phyloP scores from a whole-genome alignment of 2,329 filamentous ascomycete species.

The Xylaria digitata region DNA sequence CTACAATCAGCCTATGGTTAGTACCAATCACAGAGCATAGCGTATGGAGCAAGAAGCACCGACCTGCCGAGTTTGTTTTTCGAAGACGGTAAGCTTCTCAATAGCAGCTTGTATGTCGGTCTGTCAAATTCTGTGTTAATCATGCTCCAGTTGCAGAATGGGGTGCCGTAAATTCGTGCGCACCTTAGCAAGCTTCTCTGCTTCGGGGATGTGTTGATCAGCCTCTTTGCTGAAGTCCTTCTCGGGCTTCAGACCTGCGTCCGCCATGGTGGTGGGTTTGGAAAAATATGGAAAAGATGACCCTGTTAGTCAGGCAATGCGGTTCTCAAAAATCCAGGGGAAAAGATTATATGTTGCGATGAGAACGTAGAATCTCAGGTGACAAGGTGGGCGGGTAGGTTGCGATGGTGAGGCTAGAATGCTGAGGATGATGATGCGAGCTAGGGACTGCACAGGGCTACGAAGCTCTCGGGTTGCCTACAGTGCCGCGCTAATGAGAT shows the following conservation, averaged over 20 bases:
- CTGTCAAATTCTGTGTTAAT: slow-evolving; percentile 53
- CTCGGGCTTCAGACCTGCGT: slow-evolving; percentile 88
- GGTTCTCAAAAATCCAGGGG: neutral
- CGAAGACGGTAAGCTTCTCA: slow-evolving; percentile 89
- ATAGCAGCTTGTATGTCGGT: slow-evolving; percentile 86
- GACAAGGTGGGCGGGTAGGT: neutral
- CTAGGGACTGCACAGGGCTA: slow-evolving; percentile 34
- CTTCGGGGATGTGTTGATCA: slow-evolving; percentile 90
- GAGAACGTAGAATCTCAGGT: slow-evolving; percentile 1
- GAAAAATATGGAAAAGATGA: neutral
- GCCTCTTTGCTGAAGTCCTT: slow-evolving; percentile 99
- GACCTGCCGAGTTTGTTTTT: slow-evolving; percentile 98
- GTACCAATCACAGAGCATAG: slow-evolving; percentile 41
- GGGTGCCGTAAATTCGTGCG: slow-evolving; percentile 28
- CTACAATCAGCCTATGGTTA: slow-evolving; percentile 57
- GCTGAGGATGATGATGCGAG: slow-evolving; percentile 34
- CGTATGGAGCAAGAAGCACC: slow-evolving; percentile 38
- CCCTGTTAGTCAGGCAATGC: neutral
- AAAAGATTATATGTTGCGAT: neutral
- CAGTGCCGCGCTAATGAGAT: slow-evolving; percentile 17
- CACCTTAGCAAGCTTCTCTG: slow-evolving; percentile 89
- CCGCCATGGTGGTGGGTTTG: slow-evolving; percentile 73
- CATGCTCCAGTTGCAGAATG: neutral
- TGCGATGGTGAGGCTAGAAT: slow-evolving; percentile 10
- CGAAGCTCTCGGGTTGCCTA: slow-evolving; percentile 42